phyloP scores from a whole-genome alignment of 805 yeast genomes.

The Yamadazyma sp. region DNA sequence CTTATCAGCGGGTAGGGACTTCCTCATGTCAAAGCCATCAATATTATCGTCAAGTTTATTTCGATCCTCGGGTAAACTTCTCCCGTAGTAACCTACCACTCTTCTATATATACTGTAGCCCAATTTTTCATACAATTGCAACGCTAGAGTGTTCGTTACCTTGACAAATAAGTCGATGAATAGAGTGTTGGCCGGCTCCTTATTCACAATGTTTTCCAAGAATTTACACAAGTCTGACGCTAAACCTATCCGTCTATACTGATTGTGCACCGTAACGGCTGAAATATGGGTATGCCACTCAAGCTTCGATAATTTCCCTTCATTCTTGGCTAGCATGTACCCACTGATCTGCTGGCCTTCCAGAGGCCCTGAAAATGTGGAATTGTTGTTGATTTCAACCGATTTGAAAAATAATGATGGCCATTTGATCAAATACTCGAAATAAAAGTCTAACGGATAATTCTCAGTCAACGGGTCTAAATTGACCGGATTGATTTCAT shows the following conservation, averaged over 20 bases:
- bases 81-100: constrained; percentile 85
- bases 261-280: constrained; percentile 86
- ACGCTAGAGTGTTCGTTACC: constrained; percentile 78
- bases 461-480: constrained; percentile 91
- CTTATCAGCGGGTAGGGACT: constrained; percentile 57
- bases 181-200: constrained; percentile 71
- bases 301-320: constrained; percentile 61
- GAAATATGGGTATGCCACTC: constrained; percentile 98
- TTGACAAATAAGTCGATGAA: constrained; percentile 92
- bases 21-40: constrained; percentile 90
- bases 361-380: no score
- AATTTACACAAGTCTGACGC: constrained; percentile 78
- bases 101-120: constrained; percentile 85
- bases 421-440: constrained; percentile 82
- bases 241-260: constrained; percentile 79
- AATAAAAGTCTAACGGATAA: constrained; percentile 79
- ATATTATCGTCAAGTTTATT: constrained; percentile 57
- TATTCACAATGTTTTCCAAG: constrained; percentile 68
- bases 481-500: constrained; percentile 71
- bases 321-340: constrained; percentile 95
- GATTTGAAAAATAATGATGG: constrained; percentile 87
- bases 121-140: constrained; percentile 77
- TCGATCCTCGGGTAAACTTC: constrained; percentile 46
- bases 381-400: constrained; percentile 33
- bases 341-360: constrained; percentile 46